Evolutionary conservation across 306 rosid species (phyloP).

Genomic region (Cyamopsis tetragonoloba): DNA sequence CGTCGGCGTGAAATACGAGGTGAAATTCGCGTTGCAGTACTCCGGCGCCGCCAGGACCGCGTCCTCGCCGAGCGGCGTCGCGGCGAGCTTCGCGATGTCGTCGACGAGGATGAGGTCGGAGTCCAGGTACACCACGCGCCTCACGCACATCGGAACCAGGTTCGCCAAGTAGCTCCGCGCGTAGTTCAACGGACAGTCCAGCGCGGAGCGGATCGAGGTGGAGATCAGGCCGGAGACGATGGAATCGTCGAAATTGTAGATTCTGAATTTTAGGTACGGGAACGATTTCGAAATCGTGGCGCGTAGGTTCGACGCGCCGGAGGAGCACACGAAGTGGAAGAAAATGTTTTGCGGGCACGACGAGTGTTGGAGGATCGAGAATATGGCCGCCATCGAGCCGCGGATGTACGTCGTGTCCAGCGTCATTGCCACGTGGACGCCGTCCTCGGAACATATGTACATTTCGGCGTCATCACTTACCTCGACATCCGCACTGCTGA

Average conservation of each 20-base stretch:
- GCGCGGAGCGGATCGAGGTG: constrained; percentile 86
- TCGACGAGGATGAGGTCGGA: constrained; percentile 88
- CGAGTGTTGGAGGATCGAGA: constrained; percentile 84
- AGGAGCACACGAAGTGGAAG: constrained; percentile 75
- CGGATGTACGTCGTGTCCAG: constrained; percentile 81
- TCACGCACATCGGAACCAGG: constrained; percentile 63
- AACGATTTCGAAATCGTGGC: constrained; percentile 58
- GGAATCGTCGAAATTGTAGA: constrained; percentile 56
- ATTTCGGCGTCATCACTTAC: neutral
- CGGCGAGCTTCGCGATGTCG: constrained; percentile 79
- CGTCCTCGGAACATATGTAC: constrained; percentile 50
- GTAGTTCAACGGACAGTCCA: constrained; percentile 88
- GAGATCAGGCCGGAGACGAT: constrained; percentile 68
- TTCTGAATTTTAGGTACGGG: constrained; percentile 73
- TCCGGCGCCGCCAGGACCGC: constrained; percentile 81
- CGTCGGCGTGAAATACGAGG: constrained; percentile 61
- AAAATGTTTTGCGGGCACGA: constrained; percentile 74
- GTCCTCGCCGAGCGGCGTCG: constrained; percentile 36
- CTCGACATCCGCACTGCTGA: constrained; percentile 7
- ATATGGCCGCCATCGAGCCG: constrained; percentile 93
- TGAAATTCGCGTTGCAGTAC: constrained; percentile 94
- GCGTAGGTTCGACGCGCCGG: constrained; percentile 46
- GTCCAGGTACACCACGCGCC: constrained; percentile 79
- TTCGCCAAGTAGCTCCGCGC: constrained; percentile 71
- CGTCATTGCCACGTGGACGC: constrained; percentile 84